phyloP scores from a whole-genome alignment of 1,284 basidiomycete genomes.

The Neotropicomus parvogracilis region DNA sequence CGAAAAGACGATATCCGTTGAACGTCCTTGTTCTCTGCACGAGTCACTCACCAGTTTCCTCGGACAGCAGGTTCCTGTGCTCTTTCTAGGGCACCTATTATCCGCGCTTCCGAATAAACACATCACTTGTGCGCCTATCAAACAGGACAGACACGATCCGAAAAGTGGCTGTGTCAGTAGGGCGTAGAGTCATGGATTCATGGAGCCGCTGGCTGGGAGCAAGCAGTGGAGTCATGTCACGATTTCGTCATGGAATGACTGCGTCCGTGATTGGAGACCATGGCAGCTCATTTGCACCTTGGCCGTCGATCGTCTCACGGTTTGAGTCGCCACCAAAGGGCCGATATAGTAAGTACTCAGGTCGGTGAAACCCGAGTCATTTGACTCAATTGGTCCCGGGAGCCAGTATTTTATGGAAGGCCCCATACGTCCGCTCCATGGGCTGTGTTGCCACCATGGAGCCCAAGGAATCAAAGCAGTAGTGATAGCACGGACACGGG shows the following conservation, averaged over 20 bases:
- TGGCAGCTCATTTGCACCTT: slow-evolving; percentile 60
- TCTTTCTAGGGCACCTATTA: slow-evolving; percentile 46
- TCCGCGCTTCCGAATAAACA: slow-evolving; percentile 46
- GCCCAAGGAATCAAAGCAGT: slow-evolving; percentile 52
- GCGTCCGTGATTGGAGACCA: slow-evolving; percentile 42
- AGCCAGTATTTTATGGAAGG: slow-evolving; percentile 60
- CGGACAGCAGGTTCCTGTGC: slow-evolving; percentile 50
- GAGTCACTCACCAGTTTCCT: slow-evolving; percentile 7
- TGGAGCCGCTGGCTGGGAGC: no score
- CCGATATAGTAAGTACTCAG: no score
- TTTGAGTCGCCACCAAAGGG: slow-evolving; percentile 62
- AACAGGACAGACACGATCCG: slow-evolving; percentile 44
- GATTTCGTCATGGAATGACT: slow-evolving; percentile 50
- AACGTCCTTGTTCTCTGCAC: neutral
- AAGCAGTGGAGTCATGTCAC: no score
- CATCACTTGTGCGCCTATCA: slow-evolving; percentile 35
- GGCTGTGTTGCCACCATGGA: slow-evolving; percentile 50
- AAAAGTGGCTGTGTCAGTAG: slow-evolving; percentile 43
- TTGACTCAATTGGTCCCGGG: slow-evolving; percentile 59
- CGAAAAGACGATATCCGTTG: neutral
- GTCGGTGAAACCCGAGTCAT: slow-evolving; percentile 49
- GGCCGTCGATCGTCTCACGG: slow-evolving; percentile 57
- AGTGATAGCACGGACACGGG: slow-evolving; percentile 53
- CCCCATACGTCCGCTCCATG: slow-evolving; percentile 38
- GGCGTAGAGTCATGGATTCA: no score